Evolutionary conservation across 257 asterid species (phyloP), one percentile per base, ranked within the genome.

Genomic region (Agastache rugosa): DNA sequence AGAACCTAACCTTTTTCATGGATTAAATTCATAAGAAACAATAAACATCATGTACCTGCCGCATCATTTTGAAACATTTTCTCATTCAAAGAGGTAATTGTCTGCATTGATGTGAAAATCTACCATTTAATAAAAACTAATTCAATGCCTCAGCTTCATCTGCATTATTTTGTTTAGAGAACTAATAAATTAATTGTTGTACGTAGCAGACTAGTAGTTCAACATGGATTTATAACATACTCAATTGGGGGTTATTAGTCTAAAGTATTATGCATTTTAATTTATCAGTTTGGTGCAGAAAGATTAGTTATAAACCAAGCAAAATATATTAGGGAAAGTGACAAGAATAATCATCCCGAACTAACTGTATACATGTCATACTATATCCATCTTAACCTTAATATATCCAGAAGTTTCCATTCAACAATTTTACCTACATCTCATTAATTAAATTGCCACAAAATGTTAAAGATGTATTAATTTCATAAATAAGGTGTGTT

Each of bases 51-150:
- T 16, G 58, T 35, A 44, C 37, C 74, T 71, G 55, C 63, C 55
- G 42, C 75, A 22, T 55, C 42, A 10, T 20, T 35, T 60, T 69
- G 35, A 58, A 42, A 35, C 27, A 23, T 4, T 58, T 35, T 19
- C 19, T 60, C 50, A 69, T 63, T 45, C 19, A 69, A 64, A 19
- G 35, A 64, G 2, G 4, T 41, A 41, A 41, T 12, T 34, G 11
- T 54, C 41, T 41, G 20, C 64, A 54, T 12, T 70, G 34, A 69
- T 34, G 19, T 16, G 22, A 23, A 75, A 58, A 70, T 75, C 75
- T 69, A 69, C 77, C 74, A 22, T 23, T 62, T 56, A 75, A 62
- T 63, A 63, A 56, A 63, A 53, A 63, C 35, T n/a, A 54, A 25
- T 44, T 17, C 25, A 63, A 27, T 61, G 50, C 69, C 53, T 39